These are phyloP conservation scores for Fusarium dlaminii DNA, from an alignment of 2,329 filamentous ascomycete species.

Conservation along the genomic window DNA sequence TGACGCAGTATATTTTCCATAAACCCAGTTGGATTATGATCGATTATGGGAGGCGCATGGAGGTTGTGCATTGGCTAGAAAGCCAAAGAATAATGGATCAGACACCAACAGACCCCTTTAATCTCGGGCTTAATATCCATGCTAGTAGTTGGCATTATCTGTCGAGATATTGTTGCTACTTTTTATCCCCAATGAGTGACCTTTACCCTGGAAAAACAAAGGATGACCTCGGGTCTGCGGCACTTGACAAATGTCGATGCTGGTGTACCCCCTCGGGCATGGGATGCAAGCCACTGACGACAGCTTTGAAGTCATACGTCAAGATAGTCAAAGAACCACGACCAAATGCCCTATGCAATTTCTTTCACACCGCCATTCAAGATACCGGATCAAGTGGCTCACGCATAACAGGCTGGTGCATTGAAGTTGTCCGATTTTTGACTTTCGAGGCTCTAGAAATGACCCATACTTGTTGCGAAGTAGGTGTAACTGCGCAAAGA, in stretches of 20 bases:
- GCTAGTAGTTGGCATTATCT: not conserved
- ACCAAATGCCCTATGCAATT: accelerated
- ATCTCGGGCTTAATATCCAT: accelerated
- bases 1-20: accelerated
- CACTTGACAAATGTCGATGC: not conserved
- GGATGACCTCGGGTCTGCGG: accelerated
- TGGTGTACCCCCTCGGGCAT: accelerated
- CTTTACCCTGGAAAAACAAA: not conserved
- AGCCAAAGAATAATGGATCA: accelerated
- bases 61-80: accelerated
- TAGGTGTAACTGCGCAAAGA: accelerated
- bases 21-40: accelerated
- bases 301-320: not conserved
- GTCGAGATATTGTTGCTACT: accelerated
- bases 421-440: accelerated
- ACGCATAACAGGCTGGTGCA: accelerated
- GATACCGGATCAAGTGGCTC: accelerated
- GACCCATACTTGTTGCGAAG: not conserved
- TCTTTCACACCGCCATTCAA: accelerated
- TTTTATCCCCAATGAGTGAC: accelerated
- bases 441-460: not conserved
- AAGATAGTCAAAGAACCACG: accelerated
- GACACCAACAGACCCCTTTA: not conserved
- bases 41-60: accelerated
- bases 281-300: not conserved